Evolutionary conservation across 805 yeast genomes (phyloP).

Genomic region (Starmerella scarabaei): DNA sequence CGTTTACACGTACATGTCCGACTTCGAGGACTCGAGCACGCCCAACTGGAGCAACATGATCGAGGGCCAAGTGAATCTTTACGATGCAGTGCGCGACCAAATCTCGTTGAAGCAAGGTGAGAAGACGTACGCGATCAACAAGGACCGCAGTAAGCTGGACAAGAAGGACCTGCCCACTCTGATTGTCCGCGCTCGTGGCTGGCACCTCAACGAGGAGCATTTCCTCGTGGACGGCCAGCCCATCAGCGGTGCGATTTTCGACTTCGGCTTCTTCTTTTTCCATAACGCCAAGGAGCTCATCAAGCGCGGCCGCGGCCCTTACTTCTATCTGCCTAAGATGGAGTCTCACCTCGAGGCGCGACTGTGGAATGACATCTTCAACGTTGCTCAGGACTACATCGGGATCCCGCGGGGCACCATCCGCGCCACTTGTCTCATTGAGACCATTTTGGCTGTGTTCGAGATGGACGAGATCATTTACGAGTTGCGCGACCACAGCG

Average conservation of each 20-base stretch:
- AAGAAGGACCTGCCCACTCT: slow-evolving; percentile 39
- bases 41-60: slow-evolving; percentile 58
- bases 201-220: slow-evolving; percentile 61
- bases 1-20: slow-evolving; percentile 66
- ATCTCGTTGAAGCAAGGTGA: slow-evolving; percentile 31
- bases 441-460: slow-evolving; percentile 60
- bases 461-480: slow-evolving; percentile 70
- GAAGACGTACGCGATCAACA: slow-evolving; percentile 41
- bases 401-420: slow-evolving; percentile 55
- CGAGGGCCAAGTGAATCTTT: slow-evolving; percentile 58
- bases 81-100: slow-evolving; percentile 52
- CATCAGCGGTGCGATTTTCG: slow-evolving; percentile 52
- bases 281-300: slow-evolving; percentile 51
- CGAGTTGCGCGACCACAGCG: slow-evolving; percentile 57
- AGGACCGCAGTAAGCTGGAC: slow-evolving; percentile 29
- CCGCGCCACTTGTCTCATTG: slow-evolving; percentile 59
- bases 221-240: slow-evolving; percentile 55
- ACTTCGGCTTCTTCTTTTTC: slow-evolving; percentile 57
- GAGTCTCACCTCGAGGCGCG: slow-evolving; percentile 66
- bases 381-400: slow-evolving; percentile 49
- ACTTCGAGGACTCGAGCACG: slow-evolving; percentile 59
- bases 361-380: slow-evolving; percentile 62
- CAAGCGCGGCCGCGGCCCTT: slow-evolving; percentile 51
- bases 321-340: slow-evolving; percentile 64
- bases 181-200: slow-evolving; percentile 49